A percentile compares a stretch with the other conserved stretches of the same genome.
These are phyloP conservation scores for Hypomyces rosellus DNA, from an alignment of 2,329 filamentous ascomycete species.

Conservation along the genomic window DNA sequence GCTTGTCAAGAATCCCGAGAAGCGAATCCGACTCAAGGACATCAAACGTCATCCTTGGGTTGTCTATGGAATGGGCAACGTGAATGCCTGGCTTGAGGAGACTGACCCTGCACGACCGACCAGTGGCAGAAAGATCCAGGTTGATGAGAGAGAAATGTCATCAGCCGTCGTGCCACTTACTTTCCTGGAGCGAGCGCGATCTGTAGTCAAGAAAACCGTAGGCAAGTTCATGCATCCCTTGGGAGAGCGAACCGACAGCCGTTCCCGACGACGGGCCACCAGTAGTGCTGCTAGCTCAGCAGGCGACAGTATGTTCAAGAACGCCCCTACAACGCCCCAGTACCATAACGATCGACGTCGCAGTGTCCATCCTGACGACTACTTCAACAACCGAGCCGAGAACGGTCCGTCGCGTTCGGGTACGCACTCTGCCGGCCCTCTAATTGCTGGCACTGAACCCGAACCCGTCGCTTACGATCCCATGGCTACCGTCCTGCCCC, in stretches of 20 bases:
- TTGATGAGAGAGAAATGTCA: slow-evolving; percentile 85
- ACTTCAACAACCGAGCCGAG: slow-evolving; percentile 40
- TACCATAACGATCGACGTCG: slow-evolving; percentile 46
- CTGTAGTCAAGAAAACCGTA: slow-evolving; percentile 63
- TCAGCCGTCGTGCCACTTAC: slow-evolving; percentile 85
- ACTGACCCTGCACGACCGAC: slow-evolving; percentile 77
- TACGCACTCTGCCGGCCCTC: slow-evolving; percentile 20
- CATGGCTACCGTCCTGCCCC: slow-evolving; percentile 32
- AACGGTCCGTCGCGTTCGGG: slow-evolving; percentile 21
- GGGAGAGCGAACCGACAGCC: slow-evolving; percentile 50
- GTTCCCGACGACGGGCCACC: slow-evolving; percentile 47
- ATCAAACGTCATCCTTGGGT: slow-evolving; percentile 96
- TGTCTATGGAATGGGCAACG: slow-evolving; percentile 67
- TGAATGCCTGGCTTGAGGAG: slow-evolving; percentile 81
- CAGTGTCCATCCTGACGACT: slow-evolving; percentile 49
- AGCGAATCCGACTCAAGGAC: slow-evolving; percentile 82
- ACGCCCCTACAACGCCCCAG: slow-evolving; percentile 45
- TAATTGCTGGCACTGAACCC: slow-evolving; percentile 18
- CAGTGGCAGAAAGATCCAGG: slow-evolving; percentile 80
- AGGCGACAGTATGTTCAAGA: slow-evolving; percentile 44
- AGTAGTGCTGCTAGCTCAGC: slow-evolving; percentile 61
- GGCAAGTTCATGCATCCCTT: slow-evolving; percentile 58
- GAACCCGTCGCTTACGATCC: slow-evolving; percentile 32
- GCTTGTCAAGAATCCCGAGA: slow-evolving; percentile 80
- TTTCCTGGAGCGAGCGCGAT: slow-evolving; percentile 77